Conservation (phyloP, 116 monocot genomes). For the Phalaenopsis hybrid region DNA sequence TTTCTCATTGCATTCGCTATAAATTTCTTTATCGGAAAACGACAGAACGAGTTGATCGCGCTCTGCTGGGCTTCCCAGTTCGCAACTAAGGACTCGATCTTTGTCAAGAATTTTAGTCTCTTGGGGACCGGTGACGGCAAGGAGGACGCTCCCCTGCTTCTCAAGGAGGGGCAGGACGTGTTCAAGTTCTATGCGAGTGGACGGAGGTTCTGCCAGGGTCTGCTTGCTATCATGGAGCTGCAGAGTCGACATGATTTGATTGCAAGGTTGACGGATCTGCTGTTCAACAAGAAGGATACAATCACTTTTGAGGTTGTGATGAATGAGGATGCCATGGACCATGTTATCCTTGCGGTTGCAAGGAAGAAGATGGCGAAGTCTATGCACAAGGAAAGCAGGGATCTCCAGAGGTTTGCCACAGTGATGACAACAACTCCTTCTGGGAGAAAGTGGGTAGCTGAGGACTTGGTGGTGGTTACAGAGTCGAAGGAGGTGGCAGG, state of each 20-base stretch:
- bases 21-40: constrained; percentile 70
- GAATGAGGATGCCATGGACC: constrained; percentile 92
- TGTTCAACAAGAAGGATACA: constrained; percentile 58
- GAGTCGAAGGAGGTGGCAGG: constrained; percentile 88
- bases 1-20: constrained; percentile 53
- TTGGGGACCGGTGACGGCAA: constrained; percentile 64
- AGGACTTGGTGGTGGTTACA: constrained; percentile 70
- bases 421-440: constrained; percentile 25
- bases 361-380: constrained; percentile 65
- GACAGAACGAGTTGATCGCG: constrained; percentile 73
- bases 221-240: constrained; percentile 81
- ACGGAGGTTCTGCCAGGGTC: constrained; percentile 70
- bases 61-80: constrained; percentile 68
- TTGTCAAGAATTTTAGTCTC: constrained; percentile 78
- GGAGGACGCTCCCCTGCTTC: constrained; percentile 70
- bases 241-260: constrained; percentile 74
- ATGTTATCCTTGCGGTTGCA: constrained; percentile 71
- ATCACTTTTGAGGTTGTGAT: constrained; percentile 87
- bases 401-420: constrained; percentile 53
- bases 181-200: constrained; percentile 97
- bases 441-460: constrained; percentile 80
- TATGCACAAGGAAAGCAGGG: constrained; percentile 71
- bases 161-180: constrained; percentile 70
- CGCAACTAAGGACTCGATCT: constrained; percentile 61
- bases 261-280: constrained; percentile 37